Base-by-base conservation (phyloP, 768 basidiomycete species). In the Calocybe indica region DNA sequence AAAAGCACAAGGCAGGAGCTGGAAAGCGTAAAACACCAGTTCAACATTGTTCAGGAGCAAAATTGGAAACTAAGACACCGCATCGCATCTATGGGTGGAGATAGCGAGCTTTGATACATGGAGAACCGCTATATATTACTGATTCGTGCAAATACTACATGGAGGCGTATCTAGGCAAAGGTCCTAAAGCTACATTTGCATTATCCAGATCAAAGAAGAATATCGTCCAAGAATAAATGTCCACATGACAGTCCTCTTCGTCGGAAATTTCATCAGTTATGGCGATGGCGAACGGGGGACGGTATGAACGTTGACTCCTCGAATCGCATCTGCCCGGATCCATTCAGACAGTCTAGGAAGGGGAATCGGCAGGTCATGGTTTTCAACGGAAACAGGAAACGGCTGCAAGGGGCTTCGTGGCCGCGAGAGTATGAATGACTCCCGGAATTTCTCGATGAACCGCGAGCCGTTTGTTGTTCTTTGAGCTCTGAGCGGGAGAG, bases 341-440 rank as follows among this genome's bases (percentile, higher is more conserved):
- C 81, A 81, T 54, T 79, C 63, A 5, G 76, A 78, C 35, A 68
- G 59, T 36, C 63, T 63, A 29, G 79, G 74, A 49, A 73, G 68
- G 7, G 79, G 76, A 43, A 85, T 77, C 5, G 82, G 81, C 51
- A 71, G 55, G 60, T 85, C 76, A 38, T 75, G 66, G 54, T 85
- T 63, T 5, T 60, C 57, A 33, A 73, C 64, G 40, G 55, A 59
- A 41, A 61, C 63, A 14, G 76, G 73, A 61, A 80, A 78, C 13
- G 63, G 51, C 48, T 52, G 48, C 46, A 45, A 55, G 45, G 59
- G 49, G 7, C 49, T 58, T 46, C 61, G 62, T 6, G 57, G 58
- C 12, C 69, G 66, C 9, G 64, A 53, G 32, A 69, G 51, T 34
- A 65, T 49, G 48, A 56, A 49, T 34, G 69, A 66, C 43, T 70